phyloP scores from a whole-genome alignment of 768 basidiomycete genomes.

The Xerocomus spinulosus region DNA sequence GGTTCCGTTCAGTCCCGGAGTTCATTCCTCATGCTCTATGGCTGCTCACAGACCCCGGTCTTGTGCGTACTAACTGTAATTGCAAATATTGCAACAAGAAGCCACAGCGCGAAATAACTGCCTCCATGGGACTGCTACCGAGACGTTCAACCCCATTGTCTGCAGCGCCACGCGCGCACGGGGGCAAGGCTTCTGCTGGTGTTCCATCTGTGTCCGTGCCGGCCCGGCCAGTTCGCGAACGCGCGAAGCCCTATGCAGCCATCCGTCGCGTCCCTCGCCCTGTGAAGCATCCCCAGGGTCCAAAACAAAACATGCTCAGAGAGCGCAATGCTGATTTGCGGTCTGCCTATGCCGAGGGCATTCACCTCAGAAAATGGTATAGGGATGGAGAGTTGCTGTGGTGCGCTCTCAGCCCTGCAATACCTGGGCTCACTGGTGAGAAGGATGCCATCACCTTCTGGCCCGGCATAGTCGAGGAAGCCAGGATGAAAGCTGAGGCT shows the following conservation, averaged over 20 bases:
- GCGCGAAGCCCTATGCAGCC: conserved; percentile 37
- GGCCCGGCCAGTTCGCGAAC: conserved; percentile 17
- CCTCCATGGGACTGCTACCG: conserved; percentile 45
- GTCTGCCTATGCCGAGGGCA: conserved; percentile 45
- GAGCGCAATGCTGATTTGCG: conserved; percentile 65
- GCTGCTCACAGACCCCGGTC: conserved; percentile 55
- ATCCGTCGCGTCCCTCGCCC: conserved; percentile 38
- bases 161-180: conserved; percentile 14
- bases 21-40: conserved; percentile 82
- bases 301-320: conserved; percentile 48
- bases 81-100: conserved; percentile 78
- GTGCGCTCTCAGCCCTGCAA: conserved; percentile 53
- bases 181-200: conserved; percentile 13
- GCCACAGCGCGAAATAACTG: conserved; percentile 66
- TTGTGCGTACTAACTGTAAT: conserved; percentile 48
- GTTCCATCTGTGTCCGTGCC: conserved; percentile 17
- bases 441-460: conserved; percentile 58
- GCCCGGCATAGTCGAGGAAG: conserved; percentile 67
- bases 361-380: conserved; percentile 54
- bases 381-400: conserved; percentile 70
- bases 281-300: conserved; percentile 31
- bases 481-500: conserved; percentile 44
- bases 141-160: conserved; percentile 32
- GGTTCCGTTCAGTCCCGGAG: conserved; percentile 80
- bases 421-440: conserved; percentile 36